These are phyloP conservation scores for Microglena sp. DNA, from an alignment of 139 green algal genomes.

Conservation along the genomic window DNA sequence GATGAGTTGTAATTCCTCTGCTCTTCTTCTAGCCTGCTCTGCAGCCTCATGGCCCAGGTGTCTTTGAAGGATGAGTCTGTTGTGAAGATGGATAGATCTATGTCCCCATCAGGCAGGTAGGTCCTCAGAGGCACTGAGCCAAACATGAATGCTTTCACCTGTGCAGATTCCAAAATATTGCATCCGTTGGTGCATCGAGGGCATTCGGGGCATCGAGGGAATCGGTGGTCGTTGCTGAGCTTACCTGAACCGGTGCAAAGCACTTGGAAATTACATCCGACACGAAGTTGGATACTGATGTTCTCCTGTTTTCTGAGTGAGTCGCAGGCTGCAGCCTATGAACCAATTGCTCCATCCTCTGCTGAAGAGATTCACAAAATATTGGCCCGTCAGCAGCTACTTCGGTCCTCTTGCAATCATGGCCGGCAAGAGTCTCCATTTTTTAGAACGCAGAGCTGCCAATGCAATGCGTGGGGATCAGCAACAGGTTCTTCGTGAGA, in stretches of 20 bases:
- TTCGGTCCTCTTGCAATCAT: too few species aligned
- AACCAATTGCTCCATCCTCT: too few species aligned
- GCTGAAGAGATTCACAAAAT: too few species aligned
- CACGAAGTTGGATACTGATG: too few species aligned
- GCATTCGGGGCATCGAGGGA: not conserved
- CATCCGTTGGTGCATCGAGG: not conserved
- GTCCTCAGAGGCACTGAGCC: conserved; percentile 90
- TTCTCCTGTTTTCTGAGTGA: too few species aligned
- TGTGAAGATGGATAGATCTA: conserved; percentile 85
- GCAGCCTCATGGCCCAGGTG: conserved; percentile 57
- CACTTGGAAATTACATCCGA: not conserved
- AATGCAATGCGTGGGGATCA: too few species aligned
- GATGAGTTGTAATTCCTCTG: conserved; percentile 30
- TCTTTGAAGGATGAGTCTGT: conserved; percentile 31
- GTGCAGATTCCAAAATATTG: conserved; percentile 3
- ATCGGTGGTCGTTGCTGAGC: not conserved
- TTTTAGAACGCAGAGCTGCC: too few species aligned
- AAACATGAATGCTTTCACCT: conserved; percentile 83
- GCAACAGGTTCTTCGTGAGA: too few species aligned
- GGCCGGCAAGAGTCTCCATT: too few species aligned
- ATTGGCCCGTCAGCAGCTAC: too few species aligned
- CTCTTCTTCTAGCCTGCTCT: conserved; percentile 58
- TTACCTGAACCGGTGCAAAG: not conserved
- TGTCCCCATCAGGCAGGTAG: conserved; percentile 94
- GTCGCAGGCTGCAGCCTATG: too few species aligned